These are phyloP conservation scores for Hyaloperonospora brassicae DNA, from an alignment of 352 stramenopile genomes.

Conservation along the genomic window DNA sequence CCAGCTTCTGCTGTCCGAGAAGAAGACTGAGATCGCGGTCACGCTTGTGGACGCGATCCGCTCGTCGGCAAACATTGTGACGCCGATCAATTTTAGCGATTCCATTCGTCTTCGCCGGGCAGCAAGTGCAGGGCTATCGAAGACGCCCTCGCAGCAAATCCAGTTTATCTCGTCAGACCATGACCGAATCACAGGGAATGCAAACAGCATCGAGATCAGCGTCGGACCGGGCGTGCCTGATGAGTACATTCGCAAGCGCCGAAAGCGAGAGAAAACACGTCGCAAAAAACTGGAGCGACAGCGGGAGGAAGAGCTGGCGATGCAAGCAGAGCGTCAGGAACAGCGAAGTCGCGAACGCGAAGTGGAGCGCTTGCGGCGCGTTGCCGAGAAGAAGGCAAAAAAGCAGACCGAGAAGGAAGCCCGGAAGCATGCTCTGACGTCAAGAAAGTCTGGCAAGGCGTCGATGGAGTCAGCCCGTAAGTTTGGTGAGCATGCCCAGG, in stretches of 20 bases:
- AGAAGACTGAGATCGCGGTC: conserved; percentile 84
- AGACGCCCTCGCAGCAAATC: conserved; percentile 55
- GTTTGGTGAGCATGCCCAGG: conserved; percentile 57
- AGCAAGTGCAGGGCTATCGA: conserved; percentile 35
- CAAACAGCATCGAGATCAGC: conserved; percentile 39
- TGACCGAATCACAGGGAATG: conserved; percentile 43
- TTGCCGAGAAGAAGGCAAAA: conserved; percentile 84
- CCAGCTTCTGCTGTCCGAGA: conserved; percentile 69
- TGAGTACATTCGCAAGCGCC: conserved; percentile 82
- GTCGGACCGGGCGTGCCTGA: conserved; percentile 61
- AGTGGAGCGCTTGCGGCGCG: conserved; percentile 60
- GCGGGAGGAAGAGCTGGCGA: conserved; percentile 64
- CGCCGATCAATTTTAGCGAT: conserved; percentile 68
- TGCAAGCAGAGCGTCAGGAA: conserved; percentile 60
- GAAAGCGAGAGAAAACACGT: conserved; percentile 73
- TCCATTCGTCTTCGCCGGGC: conserved; percentile 48
- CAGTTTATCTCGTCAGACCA: conserved; percentile 45
- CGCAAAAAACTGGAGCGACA: conserved; percentile 65
- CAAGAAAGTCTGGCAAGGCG: conserved; percentile 37
- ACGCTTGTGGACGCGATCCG: conserved; percentile 77
- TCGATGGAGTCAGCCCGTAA: conserved; percentile 59
- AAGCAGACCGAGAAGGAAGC: conserved; percentile 74
- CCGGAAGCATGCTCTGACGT: conserved; percentile 34
- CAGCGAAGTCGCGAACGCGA: conserved; percentile 59
- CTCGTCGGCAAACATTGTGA: conserved; percentile 34